Conservation (phyloP, 2,329 filamentous ascomycete species). For the Apiospora kogelbergensis region DNA sequence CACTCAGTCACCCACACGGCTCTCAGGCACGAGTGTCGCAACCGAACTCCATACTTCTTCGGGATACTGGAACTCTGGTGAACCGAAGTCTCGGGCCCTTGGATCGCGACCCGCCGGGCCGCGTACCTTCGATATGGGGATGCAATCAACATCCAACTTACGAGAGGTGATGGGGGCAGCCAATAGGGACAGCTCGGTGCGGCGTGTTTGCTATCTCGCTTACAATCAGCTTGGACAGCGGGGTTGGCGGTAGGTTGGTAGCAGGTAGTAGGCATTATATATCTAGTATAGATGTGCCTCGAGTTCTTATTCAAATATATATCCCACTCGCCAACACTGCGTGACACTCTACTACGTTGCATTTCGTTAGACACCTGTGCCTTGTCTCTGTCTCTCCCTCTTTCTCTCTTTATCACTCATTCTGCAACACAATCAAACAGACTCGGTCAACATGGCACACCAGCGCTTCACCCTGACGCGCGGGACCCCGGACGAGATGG, state of each 20-base stretch:
- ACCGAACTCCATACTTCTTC: background rate
- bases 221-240: background rate
- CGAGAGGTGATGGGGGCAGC: background rate
- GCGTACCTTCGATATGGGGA: background rate
- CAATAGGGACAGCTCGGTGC: background rate
- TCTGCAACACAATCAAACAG: background rate
- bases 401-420: background rate
- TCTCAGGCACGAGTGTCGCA: too few relatives aligned
- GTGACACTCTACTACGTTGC: too few relatives aligned
- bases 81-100: background rate
- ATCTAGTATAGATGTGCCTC: too few relatives aligned
- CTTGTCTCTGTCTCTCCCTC: background rate
- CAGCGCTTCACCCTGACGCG: constrained; percentile 3
- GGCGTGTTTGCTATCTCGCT: background rate
- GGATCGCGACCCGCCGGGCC: background rate
- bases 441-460: too few relatives aligned
- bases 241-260: background rate
- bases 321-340: too few relatives aligned
- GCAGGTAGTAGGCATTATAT: background rate
- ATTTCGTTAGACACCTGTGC: background rate
- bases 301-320: too few relatives aligned
- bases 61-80: background rate
- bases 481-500: constrained; percentile 15
- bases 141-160: background rate
- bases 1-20: too few relatives aligned